Conservation (phyloP, 2,329 filamentous ascomycete genomes). For the Westerdykella sp. region DNA sequence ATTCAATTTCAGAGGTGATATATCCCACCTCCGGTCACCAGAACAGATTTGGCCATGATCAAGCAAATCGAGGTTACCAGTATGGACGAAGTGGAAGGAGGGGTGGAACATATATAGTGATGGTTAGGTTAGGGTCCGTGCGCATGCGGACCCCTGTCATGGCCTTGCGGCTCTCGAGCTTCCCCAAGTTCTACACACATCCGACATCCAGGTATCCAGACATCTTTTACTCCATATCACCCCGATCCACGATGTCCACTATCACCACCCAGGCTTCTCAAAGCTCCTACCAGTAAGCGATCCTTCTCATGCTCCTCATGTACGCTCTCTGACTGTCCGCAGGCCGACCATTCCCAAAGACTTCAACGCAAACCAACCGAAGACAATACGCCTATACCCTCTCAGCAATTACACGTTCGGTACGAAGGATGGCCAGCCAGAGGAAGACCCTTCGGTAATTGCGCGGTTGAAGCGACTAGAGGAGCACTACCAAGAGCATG, state of each 20-base stretch:
- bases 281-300: constrained; percentile 60
- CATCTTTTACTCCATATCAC: constrained; percentile 5
- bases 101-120: too few relatives aligned
- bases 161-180: neutral
- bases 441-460: constrained; percentile 93
- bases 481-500: constrained; percentile 85
- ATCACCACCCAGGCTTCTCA: constrained; percentile 70
- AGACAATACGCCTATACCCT: constrained; percentile 85
- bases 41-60: constrained; percentile 45
- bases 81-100: too few relatives aligned
- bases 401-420: constrained; percentile 98
- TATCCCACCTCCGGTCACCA: constrained; percentile 68
- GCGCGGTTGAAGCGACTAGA: constrained; percentile 90
- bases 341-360: constrained; percentile 70
- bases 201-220: neutral
- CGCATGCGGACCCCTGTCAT: too few relatives aligned
- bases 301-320: constrained; percentile 1
- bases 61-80: too few relatives aligned
- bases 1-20: constrained; percentile 1
- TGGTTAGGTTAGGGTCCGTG: too few relatives aligned
- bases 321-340: constrained; percentile 1
- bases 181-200: neutral
- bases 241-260: constrained; percentile 62
- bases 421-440: constrained; percentile 95
- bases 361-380: constrained; percentile 85